Percentiles rank a stretch among this genome's conserved stretches.
phyloP scores from a whole-genome alignment of 495 filamentous ascomycete species.

The Monascus purpureus region DNA sequence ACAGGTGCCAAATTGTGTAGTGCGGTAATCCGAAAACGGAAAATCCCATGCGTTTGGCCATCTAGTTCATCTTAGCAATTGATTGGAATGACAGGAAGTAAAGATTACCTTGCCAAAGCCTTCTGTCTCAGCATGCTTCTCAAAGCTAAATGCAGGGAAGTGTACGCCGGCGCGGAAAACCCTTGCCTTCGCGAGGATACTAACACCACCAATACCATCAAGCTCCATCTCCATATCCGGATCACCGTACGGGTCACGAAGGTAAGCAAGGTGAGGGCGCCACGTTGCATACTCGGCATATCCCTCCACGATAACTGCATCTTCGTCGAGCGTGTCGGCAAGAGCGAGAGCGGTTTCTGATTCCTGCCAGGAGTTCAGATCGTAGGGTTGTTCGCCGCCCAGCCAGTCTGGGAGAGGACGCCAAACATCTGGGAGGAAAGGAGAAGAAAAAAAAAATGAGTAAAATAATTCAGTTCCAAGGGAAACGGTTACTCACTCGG shows the following conservation, averaged over 20 bases:
- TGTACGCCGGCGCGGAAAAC: conserved; percentile 93
- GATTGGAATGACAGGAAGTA: neutral
- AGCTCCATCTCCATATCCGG: conserved; percentile 99
- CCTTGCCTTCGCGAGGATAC: conserved; percentile 88
- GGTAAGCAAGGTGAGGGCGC: conserved; percentile 93
- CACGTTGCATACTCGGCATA: conserved; percentile 99
- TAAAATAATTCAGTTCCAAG: neutral
- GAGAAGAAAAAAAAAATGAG: conserved; percentile 3
- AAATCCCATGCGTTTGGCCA: conserved; percentile 91
- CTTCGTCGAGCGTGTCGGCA: conserved; percentile 91
- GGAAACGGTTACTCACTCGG: conserved; percentile 97
- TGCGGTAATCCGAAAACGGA: conserved; percentile 96
- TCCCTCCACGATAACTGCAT: conserved; percentile 97
- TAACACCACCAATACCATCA: conserved; percentile 93
- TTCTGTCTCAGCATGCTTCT: conserved; percentile 97
- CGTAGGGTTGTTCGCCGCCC: conserved; percentile 96
- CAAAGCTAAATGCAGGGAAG: conserved; percentile 97
- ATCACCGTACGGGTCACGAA: conserved; percentile 93
- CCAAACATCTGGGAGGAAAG: conserved; percentile 98
- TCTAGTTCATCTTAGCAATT: conserved; percentile 42
- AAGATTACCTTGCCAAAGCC: conserved; percentile 85
- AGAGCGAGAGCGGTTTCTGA: conserved; percentile 91
- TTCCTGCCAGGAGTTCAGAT: conserved; percentile 98
- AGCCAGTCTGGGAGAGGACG: conserved; percentile 97
- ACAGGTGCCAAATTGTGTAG: conserved; percentile 99